Percentiles rank a stretch among this genome's conserved stretches.
Conservation (phyloP, 345 rosid species). For the Laguncularia racemosa region DNA sequence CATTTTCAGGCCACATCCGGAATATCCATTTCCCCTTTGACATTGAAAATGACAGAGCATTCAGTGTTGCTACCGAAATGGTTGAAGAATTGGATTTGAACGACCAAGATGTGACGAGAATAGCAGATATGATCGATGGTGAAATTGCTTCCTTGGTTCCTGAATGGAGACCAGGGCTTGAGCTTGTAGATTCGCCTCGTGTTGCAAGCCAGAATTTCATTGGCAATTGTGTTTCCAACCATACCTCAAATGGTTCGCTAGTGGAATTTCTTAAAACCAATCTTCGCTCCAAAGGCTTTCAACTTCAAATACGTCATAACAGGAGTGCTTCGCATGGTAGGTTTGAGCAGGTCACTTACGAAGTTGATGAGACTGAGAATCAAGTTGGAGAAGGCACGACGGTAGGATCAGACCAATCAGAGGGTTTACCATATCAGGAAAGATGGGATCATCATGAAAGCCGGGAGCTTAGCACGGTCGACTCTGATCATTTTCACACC, state of each 20-base stretch:
- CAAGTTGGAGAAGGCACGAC: conserved; percentile 22
- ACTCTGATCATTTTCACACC: conserved; percentile 40
- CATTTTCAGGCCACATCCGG: conserved; percentile 53
- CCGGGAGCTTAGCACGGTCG: conserved; percentile 57
- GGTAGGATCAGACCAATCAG: conserved; percentile 6
- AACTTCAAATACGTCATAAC: conserved; percentile 38
- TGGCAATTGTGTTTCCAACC: conserved; percentile 52
- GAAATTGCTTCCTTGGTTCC: conserved; percentile 82
- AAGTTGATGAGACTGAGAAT: conserved; percentile 39
- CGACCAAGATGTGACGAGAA: conserved; percentile 67
- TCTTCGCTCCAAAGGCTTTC: conserved; percentile 23
- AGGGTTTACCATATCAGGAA: conserved; percentile 32
- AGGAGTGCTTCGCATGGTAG: conserved; percentile 82
- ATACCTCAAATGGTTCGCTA: conserved; percentile 63
- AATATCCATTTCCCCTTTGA: conserved; percentile 90
- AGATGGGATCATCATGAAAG: conserved; percentile 71
- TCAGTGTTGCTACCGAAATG: conserved; percentile 94
- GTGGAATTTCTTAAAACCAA: conserved; percentile 40
- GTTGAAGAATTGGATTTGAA: conserved; percentile 83
- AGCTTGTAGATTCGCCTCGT: conserved; percentile 51
- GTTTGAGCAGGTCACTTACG: conserved; percentile 70
- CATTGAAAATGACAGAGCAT: conserved; percentile 63
- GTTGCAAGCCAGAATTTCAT: conserved; percentile 50
- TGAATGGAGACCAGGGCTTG: conserved; percentile 66
- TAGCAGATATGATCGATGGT: conserved; percentile 83